phyloP scores from a whole-genome alignment of 257 asterid genomes.

The Solanum lycopersicoides region DNA sequence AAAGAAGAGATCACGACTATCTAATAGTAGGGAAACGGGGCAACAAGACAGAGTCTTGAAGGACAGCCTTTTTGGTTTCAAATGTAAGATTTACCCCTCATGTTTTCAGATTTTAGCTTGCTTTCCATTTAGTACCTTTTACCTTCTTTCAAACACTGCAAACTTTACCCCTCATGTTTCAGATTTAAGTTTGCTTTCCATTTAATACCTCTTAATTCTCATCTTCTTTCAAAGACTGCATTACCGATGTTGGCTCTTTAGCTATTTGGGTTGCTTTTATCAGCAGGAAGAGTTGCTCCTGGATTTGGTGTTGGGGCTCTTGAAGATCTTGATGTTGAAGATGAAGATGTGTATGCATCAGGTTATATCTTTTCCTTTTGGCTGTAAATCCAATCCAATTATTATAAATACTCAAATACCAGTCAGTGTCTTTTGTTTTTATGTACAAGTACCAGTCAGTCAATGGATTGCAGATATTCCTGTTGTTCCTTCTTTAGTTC shows the following conservation, averaged over 20 bases:
- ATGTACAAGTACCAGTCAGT: background rate
- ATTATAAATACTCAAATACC: background rate
- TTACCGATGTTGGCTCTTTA: conserved; percentile 1
- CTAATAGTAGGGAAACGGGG: conserved; percentile 35
- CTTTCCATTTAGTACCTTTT: background rate
- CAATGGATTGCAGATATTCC: background rate
- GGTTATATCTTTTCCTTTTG: conserved; percentile 29
- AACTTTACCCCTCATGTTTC: background rate
- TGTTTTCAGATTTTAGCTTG: background rate
- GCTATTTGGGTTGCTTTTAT: conserved; percentile 8
- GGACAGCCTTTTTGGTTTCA: conserved; percentile 41
- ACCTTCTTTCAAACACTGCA: conserved; percentile 13
- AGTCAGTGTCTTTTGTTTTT: background rate
- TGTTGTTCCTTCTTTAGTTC: background rate
- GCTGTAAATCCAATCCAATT: background rate
- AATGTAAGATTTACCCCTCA: conserved; percentile 30
- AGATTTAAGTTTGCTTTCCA: background rate
- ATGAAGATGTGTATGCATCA: conserved; percentile 81
- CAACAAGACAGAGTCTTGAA: conserved; percentile 32
- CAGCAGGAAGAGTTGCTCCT: conserved; percentile 75
- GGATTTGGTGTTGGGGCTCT: conserved; percentile 98
- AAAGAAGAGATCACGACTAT: conserved; percentile 57
- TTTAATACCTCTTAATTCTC: background rate
- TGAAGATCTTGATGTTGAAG: conserved; percentile 91
- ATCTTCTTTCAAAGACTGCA: background rate